Base-by-base conservation (phyloP, 2,329 filamentous ascomycete genomes). In the Paraphaeosphaeria minitans region DNA sequence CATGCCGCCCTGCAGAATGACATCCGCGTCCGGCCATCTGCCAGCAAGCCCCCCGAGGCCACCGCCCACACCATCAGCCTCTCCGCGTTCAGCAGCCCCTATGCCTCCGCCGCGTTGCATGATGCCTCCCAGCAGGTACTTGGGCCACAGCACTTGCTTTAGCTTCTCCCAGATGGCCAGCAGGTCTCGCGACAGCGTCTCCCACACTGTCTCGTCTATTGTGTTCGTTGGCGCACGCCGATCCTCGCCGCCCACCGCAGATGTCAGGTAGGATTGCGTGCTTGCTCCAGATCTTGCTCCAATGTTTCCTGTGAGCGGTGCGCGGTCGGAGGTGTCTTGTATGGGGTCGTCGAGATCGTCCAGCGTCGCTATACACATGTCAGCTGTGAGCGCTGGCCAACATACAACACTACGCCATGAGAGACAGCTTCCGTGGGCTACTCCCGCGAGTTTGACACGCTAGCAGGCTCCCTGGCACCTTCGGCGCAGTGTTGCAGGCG, bases 101-200 rank as follows among this genome's bases (percentile, higher is more conserved):
- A 82, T 83, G 39, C 84, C 84, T n/a, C 84, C 84, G 33, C 84
- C 82, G n/a, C 61, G 82, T 63, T 83, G 79, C 78, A 89, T 78
- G 71, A 88, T 82, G 41, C 87, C 87, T 42, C 87, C 87, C 24
- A 99, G 89, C 50, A 99, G 84, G 80, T 98, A 98, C 73, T 93
- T 93, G 19, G 95, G 95, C 79, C 92, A 99, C 60, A 99, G 86
- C 41, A 99, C 95, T 82, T 97, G 94, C 77, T 91, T 89, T 89
- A 99, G 92, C 84, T 99, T 99, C 80, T 92, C 91, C 94, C 95
- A 98, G 37, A 98, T 92, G 27, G 93, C 95, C 8, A 94, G 80
- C 65, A 99, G 81, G 77, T 99, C 95, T 66, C 95, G 89, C 53
- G 91, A 92, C 60, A 99, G 83, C n/a, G 95, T 99, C 45, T 94